Base-by-base conservation (phyloP, 148 eudicot genomes). In the Simmondsia chinensis region DNA sequence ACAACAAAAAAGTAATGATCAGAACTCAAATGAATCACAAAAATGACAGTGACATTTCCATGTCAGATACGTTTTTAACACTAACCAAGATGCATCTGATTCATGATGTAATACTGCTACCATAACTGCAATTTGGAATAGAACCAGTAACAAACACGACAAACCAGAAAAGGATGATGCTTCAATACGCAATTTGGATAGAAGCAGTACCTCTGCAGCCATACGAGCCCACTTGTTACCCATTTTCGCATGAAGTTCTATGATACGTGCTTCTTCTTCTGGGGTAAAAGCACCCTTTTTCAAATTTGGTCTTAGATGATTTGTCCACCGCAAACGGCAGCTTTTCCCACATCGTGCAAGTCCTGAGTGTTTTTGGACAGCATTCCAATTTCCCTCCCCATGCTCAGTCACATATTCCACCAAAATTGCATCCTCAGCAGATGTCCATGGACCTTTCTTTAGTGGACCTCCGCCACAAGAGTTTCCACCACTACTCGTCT, bases 171-270 rank as follows among this genome's bases (percentile, higher is more conserved):
- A 12, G 14, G 13, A n/a, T 11, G 8, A 18, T 30, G 39, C 29
- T 33, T n/a, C n/a, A n/a, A n/a, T n/a, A n/a, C n/a, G n/a, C n/a
- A n/a, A n/a, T n/a, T n/a, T n/a, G n/a, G n/a, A 22, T 40, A 33
- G 4, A 38, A 33, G 33, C 40, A 27, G 30, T 65, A 82, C 91
- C 81, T 77, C 76, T 9, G 76, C 69, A 56, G 97, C 97, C 97
- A 89, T 89, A 29, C 97, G 77, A 48, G 97, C 97, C 97, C 97
- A 89, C 60, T 89, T 89, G 50, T 89, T 89, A 44, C 97, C 97
- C 83, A 89, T 74, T 58, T 76, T 76, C 17, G 95, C 82, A 72
- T 89, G 97, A 19, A 89, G 93, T 52, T 82, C 80, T 44, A 89
- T 76, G 46, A 89, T 85, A 24, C 61, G 71, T 15, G 62, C 45